phyloP scores from a whole-genome alignment of 805 yeast genomes.

The Teunomyces kruisii region DNA sequence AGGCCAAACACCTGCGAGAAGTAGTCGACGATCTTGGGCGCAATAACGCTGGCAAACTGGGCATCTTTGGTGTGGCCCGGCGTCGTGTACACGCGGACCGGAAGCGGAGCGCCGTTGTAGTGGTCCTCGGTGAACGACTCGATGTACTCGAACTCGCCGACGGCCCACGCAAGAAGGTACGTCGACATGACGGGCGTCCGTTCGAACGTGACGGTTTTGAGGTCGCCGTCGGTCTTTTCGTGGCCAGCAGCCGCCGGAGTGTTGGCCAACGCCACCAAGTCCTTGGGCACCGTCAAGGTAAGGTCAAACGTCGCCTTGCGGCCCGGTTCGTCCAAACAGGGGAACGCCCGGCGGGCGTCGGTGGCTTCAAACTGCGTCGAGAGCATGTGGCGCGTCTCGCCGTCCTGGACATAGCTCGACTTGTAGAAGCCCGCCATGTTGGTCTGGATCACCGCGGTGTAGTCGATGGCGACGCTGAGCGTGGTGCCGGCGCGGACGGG shows the following conservation, averaged over 20 bases:
- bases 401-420: conserved; percentile 43
- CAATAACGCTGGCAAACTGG: conserved; percentile 44
- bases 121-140: conserved; percentile 43
- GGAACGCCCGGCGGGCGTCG: conserved; percentile 59
- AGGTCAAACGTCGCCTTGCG: conserved; percentile 57
- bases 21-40: conserved; percentile 51
- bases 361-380: conserved; percentile 61
- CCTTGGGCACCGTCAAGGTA: conserved; percentile 29
- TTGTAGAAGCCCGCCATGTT: conserved; percentile 60
- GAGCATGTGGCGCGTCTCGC: conserved; percentile 38
- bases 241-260: conserved; percentile 43
- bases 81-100: conserved; percentile 53
- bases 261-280: conserved; percentile 46
- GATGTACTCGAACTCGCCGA: conserved; percentile 55
- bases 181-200: conserved; percentile 57
- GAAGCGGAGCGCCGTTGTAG: conserved; percentile 44
- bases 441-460: conserved; percentile 46
- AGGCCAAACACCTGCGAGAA: conserved; percentile 49
- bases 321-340: conserved; percentile 58
- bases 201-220: conserved; percentile 37
- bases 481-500: conserved; percentile 18
- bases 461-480: conserved; percentile 31
- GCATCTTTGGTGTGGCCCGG: conserved; percentile 50
- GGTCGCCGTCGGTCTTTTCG: conserved; percentile 15
- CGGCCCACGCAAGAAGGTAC: conserved; percentile 58